These are phyloP conservation scores for Colletotrichum euphorbiae DNA, from an alignment of 2,329 filamentous ascomycete genomes.

Conservation along the genomic window DNA sequence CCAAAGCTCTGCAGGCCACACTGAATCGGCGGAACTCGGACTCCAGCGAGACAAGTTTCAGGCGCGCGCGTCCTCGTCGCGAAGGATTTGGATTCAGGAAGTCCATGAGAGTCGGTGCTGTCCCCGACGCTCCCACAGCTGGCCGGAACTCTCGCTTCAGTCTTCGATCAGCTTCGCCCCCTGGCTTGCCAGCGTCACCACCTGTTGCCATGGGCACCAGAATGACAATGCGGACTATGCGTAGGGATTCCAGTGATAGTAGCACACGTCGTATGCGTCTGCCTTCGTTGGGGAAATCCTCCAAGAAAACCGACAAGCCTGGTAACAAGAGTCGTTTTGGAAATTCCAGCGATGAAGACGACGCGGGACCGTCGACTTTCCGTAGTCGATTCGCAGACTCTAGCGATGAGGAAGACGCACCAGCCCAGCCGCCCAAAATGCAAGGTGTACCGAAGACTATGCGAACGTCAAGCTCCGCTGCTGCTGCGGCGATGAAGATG, in stretches of 20 bases:
- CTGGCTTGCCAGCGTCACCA: constrained; percentile 62
- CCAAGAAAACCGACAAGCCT: constrained; percentile 47
- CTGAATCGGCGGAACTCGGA: constrained; percentile 69
- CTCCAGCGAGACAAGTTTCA: constrained; percentile 86
- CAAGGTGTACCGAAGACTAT: constrained; percentile 57
- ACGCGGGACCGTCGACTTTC: constrained; percentile 52
- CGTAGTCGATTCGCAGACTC: constrained; percentile 76
- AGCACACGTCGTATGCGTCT: constrained; percentile 53
- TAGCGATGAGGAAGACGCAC: constrained; percentile 74
- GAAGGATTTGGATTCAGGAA: constrained; percentile 73
- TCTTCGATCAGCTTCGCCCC: constrained; percentile 77
- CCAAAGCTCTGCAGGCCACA: constrained; percentile 44
- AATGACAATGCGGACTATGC: constrained; percentile 57
- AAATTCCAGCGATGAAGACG: constrained; percentile 73
- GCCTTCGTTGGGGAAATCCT: constrained; percentile 56
- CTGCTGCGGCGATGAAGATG: constrained; percentile 52
- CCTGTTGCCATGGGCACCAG: constrained; percentile 54
- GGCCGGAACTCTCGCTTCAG: constrained; percentile 64
- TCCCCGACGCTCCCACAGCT: constrained; percentile 54
- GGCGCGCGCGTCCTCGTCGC: constrained; percentile 65
- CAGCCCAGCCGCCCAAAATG: constrained; percentile 77
- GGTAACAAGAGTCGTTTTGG: constrained; percentile 66
- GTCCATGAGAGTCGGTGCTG: constrained; percentile 72
- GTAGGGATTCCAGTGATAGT: constrained; percentile 54
- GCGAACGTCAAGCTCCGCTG: constrained; percentile 48